Evolutionary conservation across 768 basidiomycete genomes (phyloP).

Genomic region (Collybia mongolica): DNA sequence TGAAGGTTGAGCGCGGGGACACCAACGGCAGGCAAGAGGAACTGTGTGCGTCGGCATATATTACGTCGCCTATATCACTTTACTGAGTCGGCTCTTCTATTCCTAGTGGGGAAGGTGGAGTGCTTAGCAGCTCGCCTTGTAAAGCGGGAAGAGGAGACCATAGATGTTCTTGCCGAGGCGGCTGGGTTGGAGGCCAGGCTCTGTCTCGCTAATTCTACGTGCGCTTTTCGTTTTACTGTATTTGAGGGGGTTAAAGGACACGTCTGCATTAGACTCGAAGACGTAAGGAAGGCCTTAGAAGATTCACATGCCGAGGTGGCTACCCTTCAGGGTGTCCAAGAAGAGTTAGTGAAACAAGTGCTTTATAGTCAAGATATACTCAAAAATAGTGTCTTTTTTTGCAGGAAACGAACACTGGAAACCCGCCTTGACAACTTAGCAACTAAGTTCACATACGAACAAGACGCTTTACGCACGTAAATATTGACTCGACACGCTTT

Average conservation of each 20-base stretch:
- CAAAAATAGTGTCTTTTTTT: neutral
- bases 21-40: neutral
- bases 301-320: neutral
- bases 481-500: neutral
- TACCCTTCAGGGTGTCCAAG: neutral
- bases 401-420: neutral
- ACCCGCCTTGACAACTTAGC: neutral
- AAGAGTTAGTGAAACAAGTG: neutral
- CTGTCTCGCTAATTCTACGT: too few species aligned
- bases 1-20: neutral
- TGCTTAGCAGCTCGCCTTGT: constrained; percentile 21
- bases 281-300: constrained; percentile 1
- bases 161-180: constrained; percentile 21
- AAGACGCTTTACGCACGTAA: neutral
- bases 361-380: too few species aligned
- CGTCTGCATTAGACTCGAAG: constrained; percentile 7
- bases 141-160: constrained; percentile 25
- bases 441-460: neutral
- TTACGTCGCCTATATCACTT: neutral
- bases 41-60: neutral
- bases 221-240: too few species aligned
- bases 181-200: constrained; percentile 14
- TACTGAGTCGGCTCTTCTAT: neutral
- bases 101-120: constrained; percentile 21
- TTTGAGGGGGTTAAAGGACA: too few species aligned